A percentile compares a stretch with the other conserved stretches of the same genome.
These are phyloP conservation scores for Pythium oligandrum DNA, from an alignment of 352 stramenopile species.

Conservation along the genomic window DNA sequence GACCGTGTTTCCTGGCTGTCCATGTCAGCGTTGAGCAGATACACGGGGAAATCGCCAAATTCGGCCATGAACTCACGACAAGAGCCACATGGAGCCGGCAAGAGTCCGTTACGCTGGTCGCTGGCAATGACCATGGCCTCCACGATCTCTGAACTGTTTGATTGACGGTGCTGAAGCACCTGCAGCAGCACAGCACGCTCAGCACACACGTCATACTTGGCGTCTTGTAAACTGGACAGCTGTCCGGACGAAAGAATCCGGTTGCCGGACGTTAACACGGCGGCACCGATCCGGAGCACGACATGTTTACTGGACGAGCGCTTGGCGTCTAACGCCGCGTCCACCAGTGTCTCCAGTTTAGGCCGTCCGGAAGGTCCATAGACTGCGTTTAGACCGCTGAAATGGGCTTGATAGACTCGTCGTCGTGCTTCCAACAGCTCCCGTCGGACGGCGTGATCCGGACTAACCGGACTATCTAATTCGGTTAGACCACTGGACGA, in stretches of 20 bases:
- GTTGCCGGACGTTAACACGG: constrained; percentile 40
- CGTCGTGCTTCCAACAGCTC: constrained; percentile 32
- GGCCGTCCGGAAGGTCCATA: constrained; percentile 22
- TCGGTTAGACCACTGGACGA: too few relatives aligned
- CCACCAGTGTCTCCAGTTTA: constrained; percentile 48
- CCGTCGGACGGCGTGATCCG: constrained; percentile 5
- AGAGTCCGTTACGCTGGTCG: constrained; percentile 30
- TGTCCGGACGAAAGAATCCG: constrained; percentile 34
- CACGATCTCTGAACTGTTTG: constrained; percentile 17
- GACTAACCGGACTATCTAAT: background rate
- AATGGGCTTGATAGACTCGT: constrained; percentile 49
- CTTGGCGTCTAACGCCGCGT: constrained; percentile 35
- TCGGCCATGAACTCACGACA: constrained; percentile 69
- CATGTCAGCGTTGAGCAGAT: constrained; percentile 46
- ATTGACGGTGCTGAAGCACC: too few relatives aligned
- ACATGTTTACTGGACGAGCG: constrained; percentile 21
- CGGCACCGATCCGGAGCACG: constrained; percentile 38
- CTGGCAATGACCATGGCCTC: constrained; percentile 55
- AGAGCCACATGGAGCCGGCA: constrained; percentile 55
- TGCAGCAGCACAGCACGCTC: constrained; percentile 56
- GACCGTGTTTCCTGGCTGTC: constrained; percentile 52
- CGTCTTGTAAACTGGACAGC: constrained; percentile 35
- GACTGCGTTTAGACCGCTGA: constrained; percentile 25
- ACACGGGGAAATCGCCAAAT: constrained; percentile 71
- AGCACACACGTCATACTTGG: constrained; percentile 39